phyloP scores from a whole-genome alignment of 495 filamentous ascomycete species.

The Aspergillus wentii region DNA sequence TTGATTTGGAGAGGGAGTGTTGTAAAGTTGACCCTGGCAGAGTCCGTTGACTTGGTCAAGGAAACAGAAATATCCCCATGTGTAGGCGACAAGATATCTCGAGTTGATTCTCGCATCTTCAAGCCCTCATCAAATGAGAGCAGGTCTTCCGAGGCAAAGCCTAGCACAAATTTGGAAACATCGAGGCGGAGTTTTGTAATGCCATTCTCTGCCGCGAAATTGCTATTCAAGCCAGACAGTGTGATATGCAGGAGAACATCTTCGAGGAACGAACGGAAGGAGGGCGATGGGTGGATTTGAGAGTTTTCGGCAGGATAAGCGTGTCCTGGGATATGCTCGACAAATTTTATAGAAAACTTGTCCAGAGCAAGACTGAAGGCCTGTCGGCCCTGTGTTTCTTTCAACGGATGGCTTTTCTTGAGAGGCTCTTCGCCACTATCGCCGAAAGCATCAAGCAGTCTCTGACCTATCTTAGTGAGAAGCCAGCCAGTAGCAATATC shows the following conservation, averaged over 20 bases:
- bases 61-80: slow-evolving; percentile 64
- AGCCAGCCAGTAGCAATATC: slow-evolving; percentile 68
- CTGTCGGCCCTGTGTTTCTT: slow-evolving; percentile 18
- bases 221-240: slow-evolving; percentile 21
- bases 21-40: slow-evolving; percentile 61
- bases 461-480: slow-evolving; percentile 54
- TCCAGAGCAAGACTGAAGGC: slow-evolving; percentile 48
- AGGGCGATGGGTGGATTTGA: slow-evolving; percentile 9
- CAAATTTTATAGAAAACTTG: slow-evolving; percentile 56
- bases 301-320: slow-evolving; percentile 16
- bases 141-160: slow-evolving; percentile 67
- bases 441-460: slow-evolving; percentile 40
- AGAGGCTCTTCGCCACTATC: slow-evolving; percentile 9
- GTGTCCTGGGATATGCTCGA: slow-evolving; percentile 55
- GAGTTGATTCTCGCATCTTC: slow-evolving; percentile 67
- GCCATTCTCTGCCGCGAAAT: slow-evolving; percentile 15
- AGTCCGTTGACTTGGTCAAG: slow-evolving; percentile 44
- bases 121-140: slow-evolving; percentile 65
- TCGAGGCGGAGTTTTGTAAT: slow-evolving; percentile 23
- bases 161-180: slow-evolving; percentile 66
- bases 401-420: slow-evolving; percentile 9
- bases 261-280: slow-evolving; percentile 23
- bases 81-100: slow-evolving; percentile 51
- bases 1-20: slow-evolving; percentile 75
- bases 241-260: slow-evolving; percentile 31